phyloP scores from a whole-genome alignment of 2,329 filamentous ascomycete genomes.

The Onygenales sp. region DNA sequence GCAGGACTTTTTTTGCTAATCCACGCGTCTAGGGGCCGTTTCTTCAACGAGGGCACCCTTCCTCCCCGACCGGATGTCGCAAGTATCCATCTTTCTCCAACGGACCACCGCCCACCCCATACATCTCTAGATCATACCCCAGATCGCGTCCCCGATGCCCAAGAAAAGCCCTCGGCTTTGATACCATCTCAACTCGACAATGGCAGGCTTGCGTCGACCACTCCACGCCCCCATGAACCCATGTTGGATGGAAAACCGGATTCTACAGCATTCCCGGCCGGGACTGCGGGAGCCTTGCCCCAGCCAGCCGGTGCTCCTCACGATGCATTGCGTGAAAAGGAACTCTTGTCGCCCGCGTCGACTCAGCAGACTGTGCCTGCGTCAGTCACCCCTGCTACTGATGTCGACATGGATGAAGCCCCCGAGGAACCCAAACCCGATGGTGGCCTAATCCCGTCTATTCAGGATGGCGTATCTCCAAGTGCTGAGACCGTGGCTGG shows the following conservation, averaged over 20 bases:
- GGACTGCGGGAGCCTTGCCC: background rate
- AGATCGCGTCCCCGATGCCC: background rate
- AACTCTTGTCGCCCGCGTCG: background rate
- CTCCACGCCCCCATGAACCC: background rate
- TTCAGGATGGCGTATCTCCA: background rate
- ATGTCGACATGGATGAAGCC: conserved; percentile 1
- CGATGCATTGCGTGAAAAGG: background rate
- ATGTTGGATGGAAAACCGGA: background rate
- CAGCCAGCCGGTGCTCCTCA: background rate
- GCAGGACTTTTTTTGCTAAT: conserved; percentile 1
- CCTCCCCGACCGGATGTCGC: conserved; percentile 28
- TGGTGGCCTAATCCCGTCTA: background rate
- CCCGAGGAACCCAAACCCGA: background rate
- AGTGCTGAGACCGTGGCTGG: background rate
- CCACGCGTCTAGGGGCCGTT: conserved; percentile 40
- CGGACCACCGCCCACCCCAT: background rate
- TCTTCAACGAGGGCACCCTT: conserved; percentile 47
- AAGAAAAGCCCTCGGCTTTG: background rate
- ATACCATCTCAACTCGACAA: too few relatives aligned
- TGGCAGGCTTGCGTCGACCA: too few relatives aligned
- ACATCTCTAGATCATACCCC: background rate
- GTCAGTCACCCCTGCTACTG: background rate
- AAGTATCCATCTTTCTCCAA: background rate
- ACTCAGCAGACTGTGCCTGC: background rate
- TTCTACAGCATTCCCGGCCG: background rate